phyloP scores from a whole-genome alignment of 129 eudicot genomes.

The Ambrosia trifida region DNA sequence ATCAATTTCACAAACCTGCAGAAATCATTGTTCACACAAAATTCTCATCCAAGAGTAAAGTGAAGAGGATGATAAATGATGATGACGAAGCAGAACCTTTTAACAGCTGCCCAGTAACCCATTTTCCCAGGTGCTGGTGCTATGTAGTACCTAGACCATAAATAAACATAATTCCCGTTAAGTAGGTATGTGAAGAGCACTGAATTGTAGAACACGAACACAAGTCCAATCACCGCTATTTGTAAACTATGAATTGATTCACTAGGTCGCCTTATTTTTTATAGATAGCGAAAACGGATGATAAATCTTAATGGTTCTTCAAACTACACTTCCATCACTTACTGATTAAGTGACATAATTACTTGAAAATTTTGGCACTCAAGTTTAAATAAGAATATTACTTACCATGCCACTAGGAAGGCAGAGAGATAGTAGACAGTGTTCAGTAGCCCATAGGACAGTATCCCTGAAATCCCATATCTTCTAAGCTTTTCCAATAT shows the following conservation, averaged over 20 bases:
- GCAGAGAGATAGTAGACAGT: slow-evolving; percentile 82
- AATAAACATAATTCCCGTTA: slow-evolving; percentile 4
- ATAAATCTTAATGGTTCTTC: not conserved
- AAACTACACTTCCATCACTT: not conserved
- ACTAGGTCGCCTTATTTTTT: slow-evolving; percentile 12
- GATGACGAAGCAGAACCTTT: slow-evolving; percentile 47
- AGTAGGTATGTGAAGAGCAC: not conserved
- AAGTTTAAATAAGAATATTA: not conserved
- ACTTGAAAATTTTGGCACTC: slow-evolving; percentile 5
- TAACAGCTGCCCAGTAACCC: slow-evolving; percentile 76
- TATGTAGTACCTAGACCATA: slow-evolving; percentile 67
- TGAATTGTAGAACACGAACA: not conserved
- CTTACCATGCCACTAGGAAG: slow-evolving; percentile 83
- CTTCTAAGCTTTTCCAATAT: slow-evolving; percentile 62
- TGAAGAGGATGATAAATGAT: slow-evolving; percentile 9
- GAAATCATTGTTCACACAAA: slow-evolving; percentile 10
- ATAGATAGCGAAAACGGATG: slow-evolving; percentile 8
- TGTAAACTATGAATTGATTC: not conserved
- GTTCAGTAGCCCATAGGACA: slow-evolving; percentile 87
- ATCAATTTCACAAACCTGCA: slow-evolving; percentile 86
- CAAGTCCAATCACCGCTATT: not conserved
- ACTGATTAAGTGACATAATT: slow-evolving; percentile 6
- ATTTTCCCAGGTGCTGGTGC: slow-evolving; percentile 87
- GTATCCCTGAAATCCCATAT: slow-evolving; percentile 78
- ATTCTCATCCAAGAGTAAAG: slow-evolving; percentile 14